Percentiles rank a stretch among this genome's conserved stretches.
These are phyloP conservation scores for Hemisphaericaspora subhashii DNA, from an alignment of 1,139 yeast genomes.

Conservation along the genomic window DNA sequence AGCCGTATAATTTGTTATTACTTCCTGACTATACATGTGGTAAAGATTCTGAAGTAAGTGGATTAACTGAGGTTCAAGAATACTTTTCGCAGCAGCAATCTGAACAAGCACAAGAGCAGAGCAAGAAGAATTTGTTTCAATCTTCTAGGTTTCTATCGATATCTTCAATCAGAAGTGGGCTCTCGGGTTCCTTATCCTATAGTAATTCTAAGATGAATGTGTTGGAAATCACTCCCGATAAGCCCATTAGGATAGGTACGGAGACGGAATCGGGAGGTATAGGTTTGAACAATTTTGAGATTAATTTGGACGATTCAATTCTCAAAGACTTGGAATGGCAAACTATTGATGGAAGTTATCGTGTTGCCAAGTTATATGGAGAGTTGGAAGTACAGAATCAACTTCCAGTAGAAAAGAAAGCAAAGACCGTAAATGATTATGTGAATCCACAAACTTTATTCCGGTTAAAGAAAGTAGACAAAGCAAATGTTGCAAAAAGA, in stretches of 20 bases:
- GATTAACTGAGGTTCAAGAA: slow-evolving; percentile 27
- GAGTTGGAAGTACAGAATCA: slow-evolving; percentile 51
- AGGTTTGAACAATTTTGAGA: slow-evolving; percentile 64
- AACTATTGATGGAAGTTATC: slow-evolving; percentile 72
- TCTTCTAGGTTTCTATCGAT: slow-evolving; percentile 36
- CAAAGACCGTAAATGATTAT: slow-evolving; percentile 28
- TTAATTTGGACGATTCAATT: slow-evolving; percentile 67
- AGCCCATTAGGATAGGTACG: slow-evolving; percentile 54
- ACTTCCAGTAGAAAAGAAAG: slow-evolving; percentile 11
- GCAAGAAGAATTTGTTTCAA: slow-evolving; percentile 22
- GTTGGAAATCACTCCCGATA: slow-evolving; percentile 37
- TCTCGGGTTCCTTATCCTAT: slow-evolving; percentile 21
- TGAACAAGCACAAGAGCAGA: slow-evolving; percentile 25
- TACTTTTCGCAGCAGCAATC: slow-evolving; percentile 36
- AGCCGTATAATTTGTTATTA: slow-evolving; percentile 73
- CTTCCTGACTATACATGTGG: slow-evolving; percentile 45
- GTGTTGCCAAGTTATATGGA: slow-evolving; percentile 83
- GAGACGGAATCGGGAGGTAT: slow-evolving; percentile 29
- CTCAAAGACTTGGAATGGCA: slow-evolving; percentile 79
- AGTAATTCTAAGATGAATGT: slow-evolving; percentile 29
- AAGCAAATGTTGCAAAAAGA: slow-evolving; percentile 7
- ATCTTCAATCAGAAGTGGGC: slow-evolving; percentile 34
- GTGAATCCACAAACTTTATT: slow-evolving; percentile 39
- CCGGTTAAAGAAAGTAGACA: slow-evolving; percentile 31
- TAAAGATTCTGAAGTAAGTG: slow-evolving; percentile 25